phyloP scores from a whole-genome alignment of 768 basidiomycete species.

The Galerina marginata region DNA sequence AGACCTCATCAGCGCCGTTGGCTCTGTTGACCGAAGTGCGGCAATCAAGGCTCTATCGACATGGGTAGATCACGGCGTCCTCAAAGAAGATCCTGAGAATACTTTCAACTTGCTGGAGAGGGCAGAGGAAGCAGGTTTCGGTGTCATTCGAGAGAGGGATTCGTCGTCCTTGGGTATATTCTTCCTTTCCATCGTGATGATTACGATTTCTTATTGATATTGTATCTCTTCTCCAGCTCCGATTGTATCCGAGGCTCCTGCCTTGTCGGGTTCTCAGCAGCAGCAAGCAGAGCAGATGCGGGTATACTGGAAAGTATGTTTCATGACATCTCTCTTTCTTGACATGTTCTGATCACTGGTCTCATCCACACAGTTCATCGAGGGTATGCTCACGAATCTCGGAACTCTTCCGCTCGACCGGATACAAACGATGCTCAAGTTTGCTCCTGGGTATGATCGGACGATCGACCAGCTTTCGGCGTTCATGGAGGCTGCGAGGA shows the following conservation, averaged over 20 bases:
- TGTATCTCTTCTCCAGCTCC: conserved; percentile 21
- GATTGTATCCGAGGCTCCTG: conserved; percentile 46
- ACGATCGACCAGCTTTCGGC: conserved; percentile 76
- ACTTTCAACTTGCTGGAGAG: conserved; percentile 70
- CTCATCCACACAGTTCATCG: conserved; percentile 66
- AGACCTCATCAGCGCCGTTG: conserved; percentile 68
- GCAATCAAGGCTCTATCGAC: conserved; percentile 78
- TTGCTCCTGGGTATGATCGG: conserved; percentile 83
- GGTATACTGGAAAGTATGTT: conserved; percentile 79
- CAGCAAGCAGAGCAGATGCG: conserved; percentile 87
- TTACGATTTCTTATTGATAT: not conserved
- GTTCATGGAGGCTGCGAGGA: conserved; percentile 82
- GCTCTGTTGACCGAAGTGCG: conserved; percentile 64
- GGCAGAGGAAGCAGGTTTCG: conserved; percentile 49
- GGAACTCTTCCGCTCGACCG: conserved; percentile 75
- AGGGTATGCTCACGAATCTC: conserved; percentile 91
- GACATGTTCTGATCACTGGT: not conserved
- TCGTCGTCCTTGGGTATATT: conserved; percentile 17
- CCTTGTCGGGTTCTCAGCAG: conserved; percentile 65
- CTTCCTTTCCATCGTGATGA: not conserved
- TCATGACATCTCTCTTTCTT: not conserved
- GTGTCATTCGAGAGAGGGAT: conserved; percentile 15
- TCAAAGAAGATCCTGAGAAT: conserved; percentile 70
- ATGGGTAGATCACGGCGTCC: conserved; percentile 84
- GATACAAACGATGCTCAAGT: conserved; percentile 89